A percentile compares a stretch with the other conserved stretches of the same genome.
phyloP scores from a whole-genome alignment of 2,329 filamentous ascomycete genomes.

The Neofusicoccum ribis region DNA sequence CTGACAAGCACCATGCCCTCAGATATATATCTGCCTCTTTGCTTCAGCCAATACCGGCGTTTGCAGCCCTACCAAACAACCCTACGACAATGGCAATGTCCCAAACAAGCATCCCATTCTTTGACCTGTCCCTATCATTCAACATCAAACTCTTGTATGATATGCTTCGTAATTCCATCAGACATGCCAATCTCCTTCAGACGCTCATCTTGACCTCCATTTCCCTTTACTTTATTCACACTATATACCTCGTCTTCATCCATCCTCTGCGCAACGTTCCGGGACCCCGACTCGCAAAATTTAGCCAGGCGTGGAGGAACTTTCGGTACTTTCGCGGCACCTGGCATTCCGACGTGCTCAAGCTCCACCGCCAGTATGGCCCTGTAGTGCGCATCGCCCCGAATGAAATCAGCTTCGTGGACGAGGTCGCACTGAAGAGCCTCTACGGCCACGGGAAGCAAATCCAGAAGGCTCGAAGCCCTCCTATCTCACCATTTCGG shows the following conservation, averaged over 20 bases:
- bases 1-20: too few species aligned
- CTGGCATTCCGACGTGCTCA: conserved; percentile 32
- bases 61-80: too few species aligned
- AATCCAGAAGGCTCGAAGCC: conserved; percentile 22
- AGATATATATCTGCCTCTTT: too few species aligned
- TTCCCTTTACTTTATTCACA: conserved; percentile 11
- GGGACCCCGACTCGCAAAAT: conserved; percentile 39
- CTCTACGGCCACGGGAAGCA: conserved; percentile 35
- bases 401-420: conserved; percentile 45
- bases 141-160: too few species aligned
- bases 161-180: too few species aligned
- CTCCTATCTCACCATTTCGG: too few species aligned
- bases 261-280: conserved; percentile 46
- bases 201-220: too few species aligned
- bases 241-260: conserved; percentile 44
- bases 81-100: too few species aligned
- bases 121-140: too few species aligned
- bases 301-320: conserved; percentile 21
- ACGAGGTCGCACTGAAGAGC: conserved; percentile 35
- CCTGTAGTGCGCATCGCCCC: conserved; percentile 44
- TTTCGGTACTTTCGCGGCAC: conserved; percentile 21
- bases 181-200: too few species aligned
- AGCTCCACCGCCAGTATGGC: conserved; percentile 43
- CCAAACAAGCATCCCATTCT: too few species aligned
- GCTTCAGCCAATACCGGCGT: too few species aligned